phyloP scores from a whole-genome alignment of 2,329 filamentous ascomycete genomes.

The Stemphylium lycopersici region DNA sequence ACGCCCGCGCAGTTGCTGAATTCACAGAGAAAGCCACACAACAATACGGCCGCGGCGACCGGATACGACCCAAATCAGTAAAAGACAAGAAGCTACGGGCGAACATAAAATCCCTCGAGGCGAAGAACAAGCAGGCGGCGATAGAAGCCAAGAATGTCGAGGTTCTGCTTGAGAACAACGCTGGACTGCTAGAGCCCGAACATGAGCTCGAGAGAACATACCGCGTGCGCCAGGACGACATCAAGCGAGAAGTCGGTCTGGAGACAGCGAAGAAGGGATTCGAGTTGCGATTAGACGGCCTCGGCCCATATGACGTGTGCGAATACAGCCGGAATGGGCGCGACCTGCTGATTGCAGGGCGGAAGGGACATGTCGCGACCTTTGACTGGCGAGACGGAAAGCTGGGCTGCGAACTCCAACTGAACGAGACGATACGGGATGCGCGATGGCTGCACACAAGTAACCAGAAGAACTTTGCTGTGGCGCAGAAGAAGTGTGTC shows the following conservation, averaged over 20 bases:
- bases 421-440: conserved; percentile 89
- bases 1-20: conserved; percentile 36
- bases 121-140: conserved; percentile 80
- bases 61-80: conserved; percentile 73
- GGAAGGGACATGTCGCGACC: conserved; percentile 92
- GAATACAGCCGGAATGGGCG: conserved; percentile 92
- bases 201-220: conserved; percentile 89
- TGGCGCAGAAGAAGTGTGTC: conserved; percentile 93
- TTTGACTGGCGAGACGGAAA: conserved; percentile 97
- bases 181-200: conserved; percentile 88
- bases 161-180: conserved; percentile 85
- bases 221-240: conserved; percentile 88
- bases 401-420: conserved; percentile 86
- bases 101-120: conserved; percentile 78
- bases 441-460: conserved; percentile 79
- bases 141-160: conserved; percentile 93
- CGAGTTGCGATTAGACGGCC: conserved; percentile 74
- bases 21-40: conserved; percentile 63
- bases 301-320: conserved; percentile 86
- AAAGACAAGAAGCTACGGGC: conserved; percentile 89
- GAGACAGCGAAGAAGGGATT: conserved; percentile 93
- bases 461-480: conserved; percentile 92
- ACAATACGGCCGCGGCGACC: conserved; percentile 82
- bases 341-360: conserved; percentile 81
- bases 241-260: conserved; percentile 73